A percentile compares a stretch with the other conserved stretches of the same genome.
Evolutionary conservation across 257 asterid species (phyloP).

Genomic region (Ilex aquifolium): DNA sequence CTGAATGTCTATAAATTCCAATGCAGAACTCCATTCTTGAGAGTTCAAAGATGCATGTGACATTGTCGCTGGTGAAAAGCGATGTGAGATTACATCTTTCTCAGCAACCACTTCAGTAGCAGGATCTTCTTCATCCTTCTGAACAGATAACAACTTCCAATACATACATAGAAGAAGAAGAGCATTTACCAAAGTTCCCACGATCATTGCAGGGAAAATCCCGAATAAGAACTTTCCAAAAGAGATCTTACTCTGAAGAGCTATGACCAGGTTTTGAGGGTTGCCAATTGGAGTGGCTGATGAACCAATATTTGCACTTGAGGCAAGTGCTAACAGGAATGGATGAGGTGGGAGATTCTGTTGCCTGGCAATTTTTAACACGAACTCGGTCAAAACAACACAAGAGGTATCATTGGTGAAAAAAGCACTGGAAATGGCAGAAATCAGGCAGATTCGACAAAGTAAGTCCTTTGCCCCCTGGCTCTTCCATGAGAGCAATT

Average conservation of each 20-base stretch:
- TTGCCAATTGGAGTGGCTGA: constrained; percentile 90
- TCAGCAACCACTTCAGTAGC: constrained; percentile 42
- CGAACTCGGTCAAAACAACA: constrained; percentile 82
- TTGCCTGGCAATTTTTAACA: constrained; percentile 70
- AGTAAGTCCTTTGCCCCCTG: constrained; percentile 78
- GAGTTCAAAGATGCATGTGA: constrained; percentile 50
- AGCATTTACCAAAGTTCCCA: constrained; percentile 58
- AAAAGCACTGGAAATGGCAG: constrained; percentile 81
- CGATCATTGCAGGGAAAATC: constrained; percentile 66
- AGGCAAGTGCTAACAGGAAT: constrained; percentile 73
- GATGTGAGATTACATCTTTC: constrained; percentile 52
- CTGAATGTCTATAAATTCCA: constrained; percentile 19
- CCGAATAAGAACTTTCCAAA: constrained; percentile 67
- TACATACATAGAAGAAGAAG: constrained; percentile 55
- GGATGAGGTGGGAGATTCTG: constrained; percentile 94
- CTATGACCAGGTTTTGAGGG: constrained; percentile 90
- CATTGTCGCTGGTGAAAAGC: constrained; percentile 80
- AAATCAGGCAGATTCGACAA: constrained; percentile 62
- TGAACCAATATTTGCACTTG: constrained; percentile 90
- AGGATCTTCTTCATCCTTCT: constrained; percentile 62
- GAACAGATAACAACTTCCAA: constrained; percentile 66
- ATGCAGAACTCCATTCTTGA: constrained; percentile 25
- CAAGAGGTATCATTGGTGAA: constrained; percentile 92
- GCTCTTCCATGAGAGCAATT: constrained; percentile 67
- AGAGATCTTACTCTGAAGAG: constrained; percentile 55